A percentile compares a stretch with the other conserved stretches of the same genome.
These are phyloP conservation scores for Clarireedia hainanense DNA, from an alignment of 2,329 filamentous ascomycete species.

Conservation along the genomic window DNA sequence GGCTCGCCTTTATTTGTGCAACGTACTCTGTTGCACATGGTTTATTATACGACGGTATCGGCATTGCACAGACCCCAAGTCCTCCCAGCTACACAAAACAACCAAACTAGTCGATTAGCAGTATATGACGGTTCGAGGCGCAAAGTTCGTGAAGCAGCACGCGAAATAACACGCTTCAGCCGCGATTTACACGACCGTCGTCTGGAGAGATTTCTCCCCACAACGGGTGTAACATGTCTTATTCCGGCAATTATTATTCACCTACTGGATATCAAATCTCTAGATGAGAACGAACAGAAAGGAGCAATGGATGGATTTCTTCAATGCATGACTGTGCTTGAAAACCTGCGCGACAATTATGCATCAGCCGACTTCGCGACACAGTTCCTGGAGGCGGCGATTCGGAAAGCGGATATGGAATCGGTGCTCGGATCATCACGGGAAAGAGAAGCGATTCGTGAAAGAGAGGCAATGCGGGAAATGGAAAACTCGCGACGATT, in stretches of 20 bases:
- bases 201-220: slow-evolving; percentile 74
- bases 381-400: slow-evolving; percentile 85
- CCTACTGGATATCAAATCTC: slow-evolving; percentile 83
- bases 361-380: slow-evolving; percentile 94
- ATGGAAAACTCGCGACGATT: too few species aligned
- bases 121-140: too few species aligned
- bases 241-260: slow-evolving; percentile 92
- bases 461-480: too few species aligned
- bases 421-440: too few species aligned
- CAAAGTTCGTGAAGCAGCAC: too few species aligned
- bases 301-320: slow-evolving; percentile 74
- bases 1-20: slow-evolving; percentile 58
- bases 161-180: slow-evolving; percentile 58
- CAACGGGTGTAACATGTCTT: slow-evolving; percentile 83
- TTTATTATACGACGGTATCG: slow-evolving; percentile 86
- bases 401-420: slow-evolving; percentile 72
- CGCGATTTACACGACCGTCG: slow-evolving; percentile 64
- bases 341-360: slow-evolving; percentile 80
- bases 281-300: slow-evolving; percentile 61
- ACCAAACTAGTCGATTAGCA: too few species aligned
- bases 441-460: too few species aligned
- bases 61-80: slow-evolving; percentile 89
- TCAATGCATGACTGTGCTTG: slow-evolving; percentile 88
- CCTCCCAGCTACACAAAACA: slow-evolving; percentile 16
- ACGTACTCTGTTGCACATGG: slow-evolving; percentile 82